Conservation (phyloP, 257 asterid species). For the Solanum etuberosum region DNA sequence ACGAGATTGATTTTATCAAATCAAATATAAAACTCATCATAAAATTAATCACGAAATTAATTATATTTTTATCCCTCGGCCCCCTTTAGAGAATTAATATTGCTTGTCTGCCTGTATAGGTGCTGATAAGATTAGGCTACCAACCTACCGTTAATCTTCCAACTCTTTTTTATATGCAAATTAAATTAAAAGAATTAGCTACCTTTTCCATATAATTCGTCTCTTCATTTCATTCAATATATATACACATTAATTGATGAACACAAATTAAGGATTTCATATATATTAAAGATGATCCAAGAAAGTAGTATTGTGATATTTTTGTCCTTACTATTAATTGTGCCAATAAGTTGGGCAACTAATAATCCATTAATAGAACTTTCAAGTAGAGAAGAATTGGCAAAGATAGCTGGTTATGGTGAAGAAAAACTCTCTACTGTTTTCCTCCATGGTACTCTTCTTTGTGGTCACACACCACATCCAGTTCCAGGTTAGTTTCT, state of each 20-base stretch:
- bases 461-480: constrained; percentile 31
- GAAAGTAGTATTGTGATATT: background rate
- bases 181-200: constrained; percentile 16
- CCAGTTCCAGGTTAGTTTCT: constrained; percentile 36
- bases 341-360: background rate
- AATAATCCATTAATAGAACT: constrained; percentile 10
- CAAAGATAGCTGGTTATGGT: constrained; percentile 68
- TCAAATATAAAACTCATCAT: accelerated
- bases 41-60: accelerated
- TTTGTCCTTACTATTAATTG: background rate
- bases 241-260: background rate
- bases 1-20: background rate
- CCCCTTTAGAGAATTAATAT: background rate
- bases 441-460: constrained; percentile 39
- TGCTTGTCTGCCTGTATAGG: background rate
- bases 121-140: constrained; percentile 62
- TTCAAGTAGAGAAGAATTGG: constrained; percentile 40
- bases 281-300: background rate
- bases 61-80: accelerated
- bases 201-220: constrained; percentile 9
- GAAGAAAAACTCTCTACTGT: constrained; percentile 80
- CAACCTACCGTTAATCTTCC: constrained; percentile 49
- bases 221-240: background rate
- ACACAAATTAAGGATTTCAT: background rate
- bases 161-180: background rate